A percentile compares a stretch with the other conserved stretches of the same genome.
Conservation (phyloP, 306 rosid species). For the Vigna radiata region DNA sequence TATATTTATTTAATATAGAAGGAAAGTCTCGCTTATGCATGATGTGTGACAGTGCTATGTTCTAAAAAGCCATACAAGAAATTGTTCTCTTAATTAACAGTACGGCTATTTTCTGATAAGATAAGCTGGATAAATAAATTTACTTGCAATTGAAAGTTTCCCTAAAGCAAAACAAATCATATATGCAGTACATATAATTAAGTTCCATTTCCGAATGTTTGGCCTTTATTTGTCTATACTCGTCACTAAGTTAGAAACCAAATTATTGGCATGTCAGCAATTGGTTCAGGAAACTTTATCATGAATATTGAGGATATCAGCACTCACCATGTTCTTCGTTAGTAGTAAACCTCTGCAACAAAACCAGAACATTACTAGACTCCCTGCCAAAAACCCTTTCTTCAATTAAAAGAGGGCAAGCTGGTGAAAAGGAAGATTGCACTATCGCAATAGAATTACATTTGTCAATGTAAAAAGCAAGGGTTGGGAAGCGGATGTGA, state of each 20-base stretch:
- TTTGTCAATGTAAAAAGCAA: no score
- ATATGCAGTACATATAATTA: background rate
- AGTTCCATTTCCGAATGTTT: background rate
- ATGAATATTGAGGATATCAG: background rate
- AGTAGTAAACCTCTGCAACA: background rate
- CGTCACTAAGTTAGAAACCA: no score
- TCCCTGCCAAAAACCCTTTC: background rate
- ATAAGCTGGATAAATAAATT: background rate
- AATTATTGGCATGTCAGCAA: background rate
- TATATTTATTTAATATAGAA: background rate
- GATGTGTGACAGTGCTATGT: background rate
- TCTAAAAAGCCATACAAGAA: background rate
- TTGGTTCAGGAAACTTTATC: background rate
- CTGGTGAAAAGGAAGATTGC: no score
- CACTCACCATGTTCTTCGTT: background rate
- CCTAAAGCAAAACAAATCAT: no score
- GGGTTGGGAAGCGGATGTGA: no score
- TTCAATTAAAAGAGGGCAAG: no score
- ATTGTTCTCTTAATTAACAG: background rate
- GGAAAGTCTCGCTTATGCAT: background rate
- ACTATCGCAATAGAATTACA: no score
- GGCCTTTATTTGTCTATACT: background rate
- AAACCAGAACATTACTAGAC: background rate
- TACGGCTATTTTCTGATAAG: background rate
- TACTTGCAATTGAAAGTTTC: no score